A percentile compares a stretch with the other conserved stretches of the same genome.
phyloP scores from a whole-genome alignment of 1,284 basidiomycete genomes.

The Ustilago nuda region DNA sequence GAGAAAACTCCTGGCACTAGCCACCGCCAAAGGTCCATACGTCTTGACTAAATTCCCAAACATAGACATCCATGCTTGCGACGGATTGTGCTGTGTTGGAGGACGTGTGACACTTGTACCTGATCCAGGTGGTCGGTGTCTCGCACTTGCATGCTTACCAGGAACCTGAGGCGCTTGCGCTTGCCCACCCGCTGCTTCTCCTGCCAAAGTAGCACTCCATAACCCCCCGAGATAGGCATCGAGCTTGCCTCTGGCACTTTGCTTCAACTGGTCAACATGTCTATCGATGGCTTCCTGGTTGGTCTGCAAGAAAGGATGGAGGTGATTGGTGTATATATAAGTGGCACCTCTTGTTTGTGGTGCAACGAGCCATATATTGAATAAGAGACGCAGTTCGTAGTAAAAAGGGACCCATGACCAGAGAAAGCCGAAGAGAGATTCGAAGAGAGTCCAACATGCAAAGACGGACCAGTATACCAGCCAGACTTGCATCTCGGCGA shows the following conservation, averaged over 20 bases:
- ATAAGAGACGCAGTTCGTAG: slow-evolving; percentile 56
- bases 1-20: slow-evolving; percentile 27
- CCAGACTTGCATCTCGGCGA: slow-evolving; percentile 63
- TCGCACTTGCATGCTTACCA: slow-evolving; percentile 22
- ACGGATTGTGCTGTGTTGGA: slow-evolving; percentile 46
- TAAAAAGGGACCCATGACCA: slow-evolving; percentile 66
- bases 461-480: slow-evolving; percentile 66
- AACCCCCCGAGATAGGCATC: slow-evolving; percentile 22
- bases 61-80: slow-evolving; percentile 28
- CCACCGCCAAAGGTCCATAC: slow-evolving; percentile 44
- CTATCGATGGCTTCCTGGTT: slow-evolving; percentile 85
- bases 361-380: slow-evolving; percentile 63
- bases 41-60: slow-evolving; percentile 40
- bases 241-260: slow-evolving; percentile 1
- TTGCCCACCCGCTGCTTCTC: background rate
- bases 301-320: slow-evolving; percentile 80
- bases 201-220: slow-evolving; percentile 19
- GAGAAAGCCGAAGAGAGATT: slow-evolving; percentile 57
- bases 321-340: slow-evolving; percentile 80
- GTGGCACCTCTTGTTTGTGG: slow-evolving; percentile 75
- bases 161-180: background rate
- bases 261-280: slow-evolving; percentile 73
- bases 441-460: slow-evolving; percentile 49
- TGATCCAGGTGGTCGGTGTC: slow-evolving; percentile 25
- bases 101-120: slow-evolving; percentile 10